phyloP scores from a whole-genome alignment of 805 yeast species.

The Kodamaea kaohsiungensis region DNA sequence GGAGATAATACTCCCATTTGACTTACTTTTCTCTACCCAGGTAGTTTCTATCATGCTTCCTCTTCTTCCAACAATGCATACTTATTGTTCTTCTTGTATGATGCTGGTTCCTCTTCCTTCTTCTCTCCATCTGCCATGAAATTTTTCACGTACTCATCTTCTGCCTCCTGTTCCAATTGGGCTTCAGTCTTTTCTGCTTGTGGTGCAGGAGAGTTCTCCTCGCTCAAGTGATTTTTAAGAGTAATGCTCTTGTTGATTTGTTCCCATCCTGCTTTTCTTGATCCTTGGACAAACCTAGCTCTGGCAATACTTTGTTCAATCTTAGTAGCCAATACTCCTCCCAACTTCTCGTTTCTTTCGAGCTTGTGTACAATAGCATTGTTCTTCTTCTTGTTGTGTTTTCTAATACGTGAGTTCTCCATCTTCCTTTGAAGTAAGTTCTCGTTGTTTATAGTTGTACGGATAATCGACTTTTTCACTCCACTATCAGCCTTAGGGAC shows the following conservation, averaged over 20 bases:
- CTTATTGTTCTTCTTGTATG: conserved; percentile 20
- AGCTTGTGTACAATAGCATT: conserved; percentile 35
- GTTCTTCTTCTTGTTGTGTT: conserved; percentile 33
- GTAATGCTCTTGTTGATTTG: conserved; percentile 54
- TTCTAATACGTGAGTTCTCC: conserved; percentile 38
- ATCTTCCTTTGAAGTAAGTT: conserved; percentile 58
- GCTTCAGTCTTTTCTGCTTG: conserved; percentile 18
- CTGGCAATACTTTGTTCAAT: conserved; percentile 65
- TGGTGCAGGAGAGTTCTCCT: conserved; percentile 7
- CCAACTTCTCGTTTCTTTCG: conserved; percentile 51
- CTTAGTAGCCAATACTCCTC: conserved; percentile 59
- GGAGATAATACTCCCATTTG: neutral
- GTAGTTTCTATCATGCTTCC: conserved; percentile 24
- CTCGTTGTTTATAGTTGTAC: conserved; percentile 68
- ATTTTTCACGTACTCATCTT: conserved; percentile 36
- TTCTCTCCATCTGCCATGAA: conserved; percentile 20
- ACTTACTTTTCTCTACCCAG: neutral
- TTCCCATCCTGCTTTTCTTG: conserved; percentile 77
- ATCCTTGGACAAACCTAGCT: conserved; percentile 58
- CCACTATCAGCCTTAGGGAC: conserved; percentile 62
- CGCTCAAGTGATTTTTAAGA: conserved; percentile 18
- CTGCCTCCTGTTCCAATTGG: conserved; percentile 34
- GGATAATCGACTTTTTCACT: conserved; percentile 60
- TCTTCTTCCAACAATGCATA: conserved; percentile 42
- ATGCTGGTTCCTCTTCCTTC: neutral